These are phyloP conservation scores for Litsea cubeba DNA, from an alignment of 164 flowering plant species.

Conservation along the genomic window DNA sequence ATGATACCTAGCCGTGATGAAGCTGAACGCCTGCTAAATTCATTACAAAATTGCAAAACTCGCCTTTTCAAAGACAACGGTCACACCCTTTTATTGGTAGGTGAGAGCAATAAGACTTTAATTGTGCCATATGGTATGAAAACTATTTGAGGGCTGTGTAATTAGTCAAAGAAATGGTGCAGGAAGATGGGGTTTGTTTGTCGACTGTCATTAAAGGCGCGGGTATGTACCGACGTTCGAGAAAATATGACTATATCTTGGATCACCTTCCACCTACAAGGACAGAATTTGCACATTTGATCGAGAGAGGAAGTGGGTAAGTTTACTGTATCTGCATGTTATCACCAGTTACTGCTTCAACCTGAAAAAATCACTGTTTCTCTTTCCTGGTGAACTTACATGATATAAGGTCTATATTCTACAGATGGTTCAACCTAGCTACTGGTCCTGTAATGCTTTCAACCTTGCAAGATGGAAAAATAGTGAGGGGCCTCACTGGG, in stretches of 20 bases:
- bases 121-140: background rate
- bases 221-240: slow-evolving; percentile 60
- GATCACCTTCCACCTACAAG: slow-evolving; percentile 78
- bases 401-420: slow-evolving; percentile 7
- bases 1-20: slow-evolving; percentile 77
- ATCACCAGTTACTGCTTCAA: background rate
- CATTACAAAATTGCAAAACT: slow-evolving; percentile 50
- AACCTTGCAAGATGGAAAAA: slow-evolving; percentile 72
- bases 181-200: slow-evolving; percentile 86
- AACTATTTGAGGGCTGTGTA: background rate
- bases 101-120: background rate
- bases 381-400: background rate
- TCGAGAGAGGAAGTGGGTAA: slow-evolving; percentile 45
- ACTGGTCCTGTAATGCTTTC: slow-evolving; percentile 67
- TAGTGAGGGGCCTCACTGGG: slow-evolving; percentile 80
- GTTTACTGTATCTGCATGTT: background rate
- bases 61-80: slow-evolving; percentile 69
- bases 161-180: slow-evolving; percentile 24
- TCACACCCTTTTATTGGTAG: slow-evolving; percentile 29
- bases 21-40: slow-evolving; percentile 47
- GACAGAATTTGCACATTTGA: slow-evolving; percentile 40
- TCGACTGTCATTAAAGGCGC: slow-evolving; percentile 74
- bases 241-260: slow-evolving; percentile 42
- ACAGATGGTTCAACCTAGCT: slow-evolving; percentile 42
- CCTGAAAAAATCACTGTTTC: too few species aligned